Percentiles rank a stretch among this genome's conserved stretches.
Conservation (phyloP, 1,284 basidiomycete genomes). For the Leccinum fallax region DNA sequence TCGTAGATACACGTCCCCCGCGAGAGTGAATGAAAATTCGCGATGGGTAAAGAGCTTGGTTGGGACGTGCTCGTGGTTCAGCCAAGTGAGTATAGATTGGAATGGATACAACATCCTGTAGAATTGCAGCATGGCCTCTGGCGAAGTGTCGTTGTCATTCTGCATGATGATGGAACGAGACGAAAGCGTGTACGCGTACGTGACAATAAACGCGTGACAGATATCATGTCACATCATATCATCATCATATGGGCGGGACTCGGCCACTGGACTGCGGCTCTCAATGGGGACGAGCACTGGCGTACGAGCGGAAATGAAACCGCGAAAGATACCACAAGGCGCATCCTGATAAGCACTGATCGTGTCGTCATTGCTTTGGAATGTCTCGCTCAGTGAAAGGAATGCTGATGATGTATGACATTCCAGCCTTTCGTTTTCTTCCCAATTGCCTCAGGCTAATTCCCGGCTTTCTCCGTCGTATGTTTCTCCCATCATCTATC, state of each 20-base stretch:
- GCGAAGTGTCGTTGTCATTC: conserved; percentile 27
- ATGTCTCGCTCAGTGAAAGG: conserved; percentile 5
- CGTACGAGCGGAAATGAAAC: too few species aligned
- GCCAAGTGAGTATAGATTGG: conserved; percentile 92
- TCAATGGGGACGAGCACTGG: neutral
- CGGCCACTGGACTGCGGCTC: too few species aligned
- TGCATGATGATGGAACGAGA: conserved; percentile 12
- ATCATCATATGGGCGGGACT: too few species aligned
- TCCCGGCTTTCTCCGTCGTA: conserved; percentile 19
- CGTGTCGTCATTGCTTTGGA: neutral
- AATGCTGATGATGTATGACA: conserved; percentile 5
- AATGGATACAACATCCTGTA: conserved; percentile 94
- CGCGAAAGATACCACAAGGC: neutral
- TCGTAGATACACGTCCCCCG: conserved; percentile 90
- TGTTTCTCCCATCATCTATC: neutral
- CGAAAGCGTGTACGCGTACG: conserved; percentile 14
- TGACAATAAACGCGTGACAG: conserved; percentile 27
- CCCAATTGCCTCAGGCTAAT: neutral
- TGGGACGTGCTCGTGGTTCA: conserved; percentile 87
- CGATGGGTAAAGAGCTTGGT: conserved; percentile 85
- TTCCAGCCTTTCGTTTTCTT: neutral
- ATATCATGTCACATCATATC: conserved; percentile 8
- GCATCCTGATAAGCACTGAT: conserved; percentile 2
- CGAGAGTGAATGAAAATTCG: conserved; percentile 96
- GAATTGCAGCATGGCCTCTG: conserved; percentile 81